Evolutionary conservation across 2,329 filamentous ascomycete genomes (phyloP).

Genomic region (Aureobasidium namibiae): DNA sequence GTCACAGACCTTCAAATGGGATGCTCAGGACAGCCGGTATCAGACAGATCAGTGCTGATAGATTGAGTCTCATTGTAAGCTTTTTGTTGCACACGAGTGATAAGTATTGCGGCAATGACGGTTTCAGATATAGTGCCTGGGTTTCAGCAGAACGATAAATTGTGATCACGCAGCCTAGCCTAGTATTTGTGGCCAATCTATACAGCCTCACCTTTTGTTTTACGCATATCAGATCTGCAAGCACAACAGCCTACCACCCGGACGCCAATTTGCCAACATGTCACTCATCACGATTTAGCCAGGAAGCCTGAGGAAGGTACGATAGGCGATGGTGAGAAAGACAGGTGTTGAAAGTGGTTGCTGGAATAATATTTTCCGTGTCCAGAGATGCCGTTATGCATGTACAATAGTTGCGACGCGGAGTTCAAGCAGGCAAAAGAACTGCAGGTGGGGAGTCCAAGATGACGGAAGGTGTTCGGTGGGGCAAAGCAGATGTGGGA

Average conservation of each 20-base stretch:
- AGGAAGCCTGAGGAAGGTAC: background rate
- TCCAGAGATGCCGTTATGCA: background rate
- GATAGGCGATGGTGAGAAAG: background rate
- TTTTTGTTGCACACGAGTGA: too few relatives aligned
- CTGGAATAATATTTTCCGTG: background rate
- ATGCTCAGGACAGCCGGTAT: background rate
- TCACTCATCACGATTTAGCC: background rate
- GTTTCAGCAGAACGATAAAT: background rate
- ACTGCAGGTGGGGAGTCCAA: background rate
- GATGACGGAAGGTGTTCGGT: background rate
- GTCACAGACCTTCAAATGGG: background rate
- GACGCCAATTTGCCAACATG: background rate
- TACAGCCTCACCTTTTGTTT: background rate
- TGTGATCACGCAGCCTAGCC: background rate
- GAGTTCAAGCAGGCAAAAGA: background rate
- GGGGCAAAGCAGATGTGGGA: background rate
- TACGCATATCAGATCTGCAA: background rate
- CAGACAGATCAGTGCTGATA: background rate
- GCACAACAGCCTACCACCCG: background rate
- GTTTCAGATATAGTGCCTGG: background rate
- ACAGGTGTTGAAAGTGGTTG: background rate
- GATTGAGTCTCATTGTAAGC: background rate
- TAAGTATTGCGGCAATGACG: background rate
- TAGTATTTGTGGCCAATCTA: background rate
- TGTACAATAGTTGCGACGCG: background rate